Conservation (phyloP, 2,329 filamentous ascomycete species). For the Stenocarpella maydis region DNA sequence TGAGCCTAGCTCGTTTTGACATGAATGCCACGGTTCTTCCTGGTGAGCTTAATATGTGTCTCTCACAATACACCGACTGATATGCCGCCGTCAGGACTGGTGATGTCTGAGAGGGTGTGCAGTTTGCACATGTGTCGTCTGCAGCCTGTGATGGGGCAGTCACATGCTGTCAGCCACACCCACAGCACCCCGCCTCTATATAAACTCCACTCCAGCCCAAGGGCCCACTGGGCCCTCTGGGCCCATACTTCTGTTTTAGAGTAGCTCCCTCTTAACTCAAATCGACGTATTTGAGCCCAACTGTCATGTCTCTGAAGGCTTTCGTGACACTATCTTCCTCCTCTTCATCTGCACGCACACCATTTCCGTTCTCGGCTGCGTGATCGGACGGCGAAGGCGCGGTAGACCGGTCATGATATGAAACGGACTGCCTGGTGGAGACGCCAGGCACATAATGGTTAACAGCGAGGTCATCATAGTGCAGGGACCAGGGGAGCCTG, state of each 20-base stretch:
- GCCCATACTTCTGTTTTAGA: too few species aligned
- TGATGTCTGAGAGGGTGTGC: too few species aligned
- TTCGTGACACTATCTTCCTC: too few species aligned
- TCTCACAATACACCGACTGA: not conserved
- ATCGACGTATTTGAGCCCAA: too few species aligned
- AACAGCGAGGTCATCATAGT: conserved; percentile 37
- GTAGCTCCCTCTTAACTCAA: too few species aligned
- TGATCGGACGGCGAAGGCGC: not conserved
- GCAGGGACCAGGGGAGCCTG: conserved; percentile 38
- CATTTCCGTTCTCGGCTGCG: not conserved
- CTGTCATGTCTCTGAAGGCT: too few species aligned
- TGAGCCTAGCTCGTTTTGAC: not conserved
- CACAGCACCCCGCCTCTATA: too few species aligned
- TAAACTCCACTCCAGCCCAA: too few species aligned
- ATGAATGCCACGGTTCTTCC: not conserved
- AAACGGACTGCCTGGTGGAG: not conserved
- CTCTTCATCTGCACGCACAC: not conserved
- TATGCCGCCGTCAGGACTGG: conserved; percentile 18
- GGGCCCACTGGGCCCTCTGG: too few species aligned
- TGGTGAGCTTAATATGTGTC: not conserved
- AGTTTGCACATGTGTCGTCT: too few species aligned
- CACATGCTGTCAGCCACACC: too few species aligned
- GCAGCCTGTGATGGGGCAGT: too few species aligned
- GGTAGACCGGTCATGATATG: not conserved
- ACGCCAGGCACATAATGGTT: conserved; percentile 19